Conservation (phyloP, 495 filamentous ascomycete genomes). For the Aspergillus campestris region DNA sequence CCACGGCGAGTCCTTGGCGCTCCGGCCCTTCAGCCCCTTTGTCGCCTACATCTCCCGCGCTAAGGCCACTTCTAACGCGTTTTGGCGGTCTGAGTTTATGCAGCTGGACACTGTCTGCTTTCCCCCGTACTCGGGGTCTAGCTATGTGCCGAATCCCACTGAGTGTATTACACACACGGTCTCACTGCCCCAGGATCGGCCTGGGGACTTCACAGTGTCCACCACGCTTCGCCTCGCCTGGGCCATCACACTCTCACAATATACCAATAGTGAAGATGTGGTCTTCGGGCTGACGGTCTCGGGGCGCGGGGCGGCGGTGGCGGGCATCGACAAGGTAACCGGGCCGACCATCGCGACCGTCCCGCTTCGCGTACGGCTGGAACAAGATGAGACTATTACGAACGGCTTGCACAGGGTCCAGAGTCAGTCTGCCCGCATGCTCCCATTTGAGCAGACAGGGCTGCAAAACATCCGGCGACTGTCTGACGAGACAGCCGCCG, state of each 20-base stretch:
- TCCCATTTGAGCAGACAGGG: conserved; percentile 29
- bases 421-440: conserved; percentile 14
- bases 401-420: conserved; percentile 13
- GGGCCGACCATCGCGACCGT: conserved; percentile 37
- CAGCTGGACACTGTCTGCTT: conserved; percentile 1
- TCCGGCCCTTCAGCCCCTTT: conserved; percentile 35
- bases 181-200: no score
- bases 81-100: neutral
- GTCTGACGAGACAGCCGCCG: conserved; percentile 10
- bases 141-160: conserved; percentile 7
- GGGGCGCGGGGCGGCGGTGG: conserved; percentile 24
- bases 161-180: neutral
- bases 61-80: conserved; percentile 35
- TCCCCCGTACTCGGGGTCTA: conserved; percentile 5
- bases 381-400: neutral
- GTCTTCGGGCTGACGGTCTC: conserved; percentile 17
- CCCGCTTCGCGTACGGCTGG: conserved; percentile 34
- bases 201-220: no score
- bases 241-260: conserved; percentile 21
- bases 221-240: conserved; percentile 37
- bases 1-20: conserved; percentile 17
- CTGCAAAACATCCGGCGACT: conserved; percentile 26
- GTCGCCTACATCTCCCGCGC: conserved; percentile 20
- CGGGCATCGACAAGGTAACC: conserved; percentile 22
- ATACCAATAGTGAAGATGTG: conserved; percentile 21